Conservation (phyloP, 2,329 filamentous ascomycete species). For the Trichoderma sp. region DNA sequence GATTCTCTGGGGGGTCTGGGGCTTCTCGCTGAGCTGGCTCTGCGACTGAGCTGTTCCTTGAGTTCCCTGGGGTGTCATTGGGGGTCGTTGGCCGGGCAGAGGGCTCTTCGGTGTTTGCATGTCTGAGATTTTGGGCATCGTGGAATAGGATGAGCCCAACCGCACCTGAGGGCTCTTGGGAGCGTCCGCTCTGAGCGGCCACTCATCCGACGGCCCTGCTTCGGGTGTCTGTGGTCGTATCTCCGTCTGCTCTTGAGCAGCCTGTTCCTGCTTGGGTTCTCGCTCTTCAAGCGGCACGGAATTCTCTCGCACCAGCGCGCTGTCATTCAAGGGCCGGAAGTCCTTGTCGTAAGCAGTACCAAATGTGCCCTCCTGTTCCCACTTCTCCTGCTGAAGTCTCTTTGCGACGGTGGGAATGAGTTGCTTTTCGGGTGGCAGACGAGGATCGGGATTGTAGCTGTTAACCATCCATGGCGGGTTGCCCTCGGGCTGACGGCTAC, state of each 20-base stretch:
- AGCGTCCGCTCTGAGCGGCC: constrained; percentile 54
- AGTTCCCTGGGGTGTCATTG: constrained; percentile 46
- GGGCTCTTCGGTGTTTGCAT: constrained; percentile 37
- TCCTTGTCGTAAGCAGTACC: constrained; percentile 84
- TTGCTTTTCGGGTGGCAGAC: constrained; percentile 91
- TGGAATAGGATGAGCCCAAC: constrained; percentile 57
- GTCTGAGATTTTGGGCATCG: constrained; percentile 60
- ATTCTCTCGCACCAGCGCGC: constrained; percentile 47
- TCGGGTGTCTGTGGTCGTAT: constrained; percentile 36
- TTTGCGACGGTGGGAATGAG: constrained; percentile 92
- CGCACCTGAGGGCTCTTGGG: constrained; percentile 50
- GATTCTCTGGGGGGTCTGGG: constrained; percentile 17
- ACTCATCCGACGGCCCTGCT: constrained; percentile 48
- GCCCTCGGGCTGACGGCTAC: constrained; percentile 73
- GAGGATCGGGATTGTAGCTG: constrained; percentile 93
- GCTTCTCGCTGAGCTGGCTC: constrained; percentile 27
- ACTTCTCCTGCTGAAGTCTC: constrained; percentile 88
- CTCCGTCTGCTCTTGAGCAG: constrained; percentile 24
- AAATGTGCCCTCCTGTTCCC: constrained; percentile 88
- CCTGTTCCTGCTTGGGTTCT: constrained; percentile 25
- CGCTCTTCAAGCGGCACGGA: constrained; percentile 26
- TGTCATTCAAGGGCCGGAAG: constrained; percentile 78
- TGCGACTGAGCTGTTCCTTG: constrained; percentile 32
- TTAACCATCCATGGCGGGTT: constrained; percentile 94
- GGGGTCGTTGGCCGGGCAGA: constrained; percentile 50